These are phyloP conservation scores for Cyclotella atomus DNA, from an alignment of 108 stramenopile species.

Conservation along the genomic window DNA sequence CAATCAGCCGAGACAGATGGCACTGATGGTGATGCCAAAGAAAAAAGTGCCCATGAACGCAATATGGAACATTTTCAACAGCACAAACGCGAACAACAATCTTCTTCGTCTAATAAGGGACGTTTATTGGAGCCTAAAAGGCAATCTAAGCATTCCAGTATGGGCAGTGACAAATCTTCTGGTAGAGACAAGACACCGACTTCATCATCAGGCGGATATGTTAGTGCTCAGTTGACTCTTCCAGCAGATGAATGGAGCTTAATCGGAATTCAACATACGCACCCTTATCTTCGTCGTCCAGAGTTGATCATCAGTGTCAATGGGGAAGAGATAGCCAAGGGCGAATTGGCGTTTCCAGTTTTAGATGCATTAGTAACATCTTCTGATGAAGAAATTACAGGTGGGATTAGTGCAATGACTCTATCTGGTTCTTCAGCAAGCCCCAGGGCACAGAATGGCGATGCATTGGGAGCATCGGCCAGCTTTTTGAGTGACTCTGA, in stretches of 20 bases:
- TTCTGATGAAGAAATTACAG: background rate
- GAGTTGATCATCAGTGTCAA: slow-evolving; percentile 77
- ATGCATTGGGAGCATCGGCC: background rate
- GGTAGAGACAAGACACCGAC: background rate
- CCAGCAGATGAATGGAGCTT: slow-evolving; percentile 73
- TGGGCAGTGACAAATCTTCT: background rate
- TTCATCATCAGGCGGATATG: slow-evolving; percentile 23
- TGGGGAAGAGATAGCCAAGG: slow-evolving; percentile 64
- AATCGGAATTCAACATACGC: slow-evolving; percentile 76
- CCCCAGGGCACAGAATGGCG: slow-evolving; percentile 6
- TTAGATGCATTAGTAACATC: slow-evolving; percentile 33
- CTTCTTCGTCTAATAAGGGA: slow-evolving; percentile 14
- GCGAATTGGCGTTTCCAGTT: slow-evolving; percentile 75
- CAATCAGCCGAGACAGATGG: slow-evolving; percentile 7
- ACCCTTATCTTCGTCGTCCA: slow-evolving; percentile 85
- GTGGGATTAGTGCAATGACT: slow-evolving; percentile 2
- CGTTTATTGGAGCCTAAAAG: background rate
- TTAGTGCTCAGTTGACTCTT: slow-evolving; percentile 65
- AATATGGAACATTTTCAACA: slow-evolving; percentile 33
- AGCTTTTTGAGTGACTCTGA: slow-evolving; percentile 22
- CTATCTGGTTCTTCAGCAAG: background rate
- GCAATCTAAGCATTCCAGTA: background rate
- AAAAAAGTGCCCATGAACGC: slow-evolving; percentile 24
- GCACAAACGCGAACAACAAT: slow-evolving; percentile 8
- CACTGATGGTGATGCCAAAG: background rate